Base-by-base conservation (phyloP, 495 filamentous ascomycete species). In the Bacidia rubella region DNA sequence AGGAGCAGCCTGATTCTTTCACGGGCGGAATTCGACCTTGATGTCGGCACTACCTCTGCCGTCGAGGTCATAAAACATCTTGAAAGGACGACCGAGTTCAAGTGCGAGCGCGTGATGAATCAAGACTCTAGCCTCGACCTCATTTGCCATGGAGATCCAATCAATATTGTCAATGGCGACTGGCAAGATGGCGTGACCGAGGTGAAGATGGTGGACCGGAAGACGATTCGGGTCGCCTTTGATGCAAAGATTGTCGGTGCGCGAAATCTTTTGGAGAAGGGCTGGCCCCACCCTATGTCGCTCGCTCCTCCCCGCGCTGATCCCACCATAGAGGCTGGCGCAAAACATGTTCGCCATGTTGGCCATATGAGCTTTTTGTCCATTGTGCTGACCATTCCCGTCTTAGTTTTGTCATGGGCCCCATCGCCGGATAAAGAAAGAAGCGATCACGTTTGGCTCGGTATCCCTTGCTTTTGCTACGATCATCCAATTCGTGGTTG, bases 351-450 rank as follows among this genome's bases (percentile, higher is more conserved):
- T 7, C 74, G 70, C n/a, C 59, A 73, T 42, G 65, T 78, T 9
- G 71, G 72, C 20, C 77, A 68, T 53, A 76, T 78, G 65, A 84
- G 80, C 0, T 11, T 84, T 9, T 53, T 80, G 4, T 80, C 85
- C 9, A 66, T 63, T 4, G 15, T 72, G 11, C 60, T 89, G 22
- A 90, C 87, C 0, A 70, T 90, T 19, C 85, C 87, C 0, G 80
- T 90, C 2, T 65, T 90, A 2, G 71, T 89, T 19, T 54, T 90
- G 56, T 74, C 83, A 20, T 90, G 81, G 80, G 80, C 77, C 41
- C 73, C 76, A 2, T 63, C 82, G 17, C 67, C 71, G 11, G 3
- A 24, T 4, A 4, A 48, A 7, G 21, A 48, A 9, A n/a, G n/a
- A n/a, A 9, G n/a, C n/a, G 21, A 38, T 82, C 11, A 58, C 66